Base-by-base conservation (phyloP, 2,329 filamentous ascomycete species). In the Fusarium acutatum region DNA sequence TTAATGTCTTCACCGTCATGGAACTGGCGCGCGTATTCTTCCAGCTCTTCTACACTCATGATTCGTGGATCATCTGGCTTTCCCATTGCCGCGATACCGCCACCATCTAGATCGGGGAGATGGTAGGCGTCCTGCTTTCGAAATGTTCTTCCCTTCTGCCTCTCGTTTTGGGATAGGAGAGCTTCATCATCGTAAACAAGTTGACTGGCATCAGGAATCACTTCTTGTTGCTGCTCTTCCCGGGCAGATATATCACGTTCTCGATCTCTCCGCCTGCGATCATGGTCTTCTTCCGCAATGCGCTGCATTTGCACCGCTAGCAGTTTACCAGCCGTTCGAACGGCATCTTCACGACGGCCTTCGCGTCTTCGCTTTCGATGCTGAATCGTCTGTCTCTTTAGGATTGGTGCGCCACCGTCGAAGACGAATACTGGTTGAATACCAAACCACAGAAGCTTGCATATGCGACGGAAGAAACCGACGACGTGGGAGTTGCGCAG, bases 401-500 rank as follows among this genome's bases (percentile, higher is more conserved):
- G 87, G 6, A 90, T 87, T 1, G 97, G 97, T 0, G 96, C 97
- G 47, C 96, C 96, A 68, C 97, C 96, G 83, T 99, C 96, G 81
- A 99, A 99, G 20, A 99, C 95, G 81, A 99, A 99, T 49, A 99
- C 95, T 0, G 96, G 97, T 72, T 93, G 94, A 81, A 99, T 97
- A 56, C 97, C 96, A 79, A 96, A 96, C 89, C 96, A 99, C 4
- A 99, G 88, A 3, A 99, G 88, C 82, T 99, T 99, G 88, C 96
- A 99, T 81, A 99, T 97, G 69, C 96, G 92, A 58, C 96, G 94
- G 84, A 99, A 99, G 89, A 99, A 99, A 43, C 97, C 96, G 47
- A 99, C 94, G 40, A 99, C 90, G 80, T 99, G 96, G 35, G 94
- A 96, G 84, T 98, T 99, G 73, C 95, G 94, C 59, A 99, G 87